A percentile compares a stretch with the other conserved stretches of the same genome.
phyloP scores from a whole-genome alignment of 352 stramenopile species.

The Pythium rishiriense region DNA sequence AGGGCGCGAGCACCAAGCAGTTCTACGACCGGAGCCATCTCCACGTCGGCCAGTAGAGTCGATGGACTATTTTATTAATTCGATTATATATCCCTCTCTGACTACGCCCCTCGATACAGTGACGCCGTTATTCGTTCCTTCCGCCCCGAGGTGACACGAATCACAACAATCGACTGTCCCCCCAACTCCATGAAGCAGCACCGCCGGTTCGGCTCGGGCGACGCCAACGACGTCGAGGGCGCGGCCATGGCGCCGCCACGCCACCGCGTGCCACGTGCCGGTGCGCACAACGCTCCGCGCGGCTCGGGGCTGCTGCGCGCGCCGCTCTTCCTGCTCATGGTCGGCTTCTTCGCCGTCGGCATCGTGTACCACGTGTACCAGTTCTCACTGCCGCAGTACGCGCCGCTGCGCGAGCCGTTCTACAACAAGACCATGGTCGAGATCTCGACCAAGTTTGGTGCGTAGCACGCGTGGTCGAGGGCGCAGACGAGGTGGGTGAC shows the following conservation, averaged over 20 bases:
- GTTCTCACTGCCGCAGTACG: slow-evolving; percentile 41
- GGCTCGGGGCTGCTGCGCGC: slow-evolving; percentile 24
- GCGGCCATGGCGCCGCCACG: slow-evolving; percentile 6
- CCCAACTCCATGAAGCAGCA: slow-evolving; percentile 19
- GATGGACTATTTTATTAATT: no score
- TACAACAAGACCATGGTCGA: slow-evolving; percentile 83
- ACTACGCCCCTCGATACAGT: no score
- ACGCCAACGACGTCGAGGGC: slow-evolving; percentile 22
- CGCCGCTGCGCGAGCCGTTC: slow-evolving; percentile 59
- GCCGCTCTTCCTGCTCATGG: slow-evolving; percentile 29
- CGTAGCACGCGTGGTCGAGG: slow-evolving; percentile 6
- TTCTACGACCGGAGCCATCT: slow-evolving; percentile 85
- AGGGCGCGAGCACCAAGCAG: slow-evolving; percentile 79
- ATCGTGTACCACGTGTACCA: slow-evolving; percentile 67
- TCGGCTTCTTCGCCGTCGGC: slow-evolving; percentile 58
- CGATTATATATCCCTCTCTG: no score
- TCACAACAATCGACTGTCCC: neutral
- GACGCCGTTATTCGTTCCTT: neutral
- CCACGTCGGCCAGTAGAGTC: slow-evolving; percentile 33
- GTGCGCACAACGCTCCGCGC: slow-evolving; percentile 16
- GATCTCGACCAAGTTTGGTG: slow-evolving; percentile 77
- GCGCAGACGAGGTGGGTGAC: no score
- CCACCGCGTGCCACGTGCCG: slow-evolving; percentile 25
- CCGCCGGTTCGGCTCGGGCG: slow-evolving; percentile 18
- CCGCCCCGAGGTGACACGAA: slow-evolving; percentile 8